These are phyloP conservation scores for Ormosia semicastrata DNA, from an alignment of 306 rosid genomes.

Conservation along the genomic window DNA sequence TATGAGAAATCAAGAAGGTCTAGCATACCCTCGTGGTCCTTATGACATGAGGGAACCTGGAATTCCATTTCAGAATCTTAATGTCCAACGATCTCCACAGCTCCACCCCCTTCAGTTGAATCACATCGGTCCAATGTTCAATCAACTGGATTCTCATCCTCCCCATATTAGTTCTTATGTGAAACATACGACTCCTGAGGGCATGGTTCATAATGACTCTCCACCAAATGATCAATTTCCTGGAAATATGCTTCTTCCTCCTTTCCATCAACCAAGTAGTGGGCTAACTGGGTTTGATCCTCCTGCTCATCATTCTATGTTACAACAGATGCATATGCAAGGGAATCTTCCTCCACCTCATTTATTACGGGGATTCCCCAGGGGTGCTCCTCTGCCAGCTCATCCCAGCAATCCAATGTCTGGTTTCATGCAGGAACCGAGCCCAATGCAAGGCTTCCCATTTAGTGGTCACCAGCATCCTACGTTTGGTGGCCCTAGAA, in stretches of 20 bases:
- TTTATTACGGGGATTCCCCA: conserved; percentile 63
- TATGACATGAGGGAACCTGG: conserved; percentile 68
- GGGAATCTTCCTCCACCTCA: conserved; percentile 73
- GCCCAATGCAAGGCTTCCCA: conserved; percentile 68
- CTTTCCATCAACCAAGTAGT: conserved; percentile 58
- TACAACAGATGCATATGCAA: conserved; percentile 74
- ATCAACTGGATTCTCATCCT: conserved; percentile 66
- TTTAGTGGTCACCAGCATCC: conserved; percentile 61
- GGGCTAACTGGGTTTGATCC: conserved; percentile 65
- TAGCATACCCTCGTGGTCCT: conserved; percentile 54
- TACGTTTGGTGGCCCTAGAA: conserved; percentile 61
- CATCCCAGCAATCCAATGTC: conserved; percentile 58
- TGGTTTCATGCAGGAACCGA: conserved; percentile 62
- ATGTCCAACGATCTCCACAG: conserved; percentile 60
- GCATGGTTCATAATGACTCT: conserved; percentile 56
- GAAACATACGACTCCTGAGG: conserved; percentile 59
- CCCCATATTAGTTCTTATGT: conserved; percentile 57
- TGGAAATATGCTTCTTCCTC: conserved; percentile 70
- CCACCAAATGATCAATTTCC: conserved; percentile 67
- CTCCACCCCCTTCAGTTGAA: conserved; percentile 59
- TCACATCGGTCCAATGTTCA: conserved; percentile 57
- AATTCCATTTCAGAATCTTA: conserved; percentile 59
- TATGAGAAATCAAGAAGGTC: conserved; percentile 70
- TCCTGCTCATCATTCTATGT: conserved; percentile 64
- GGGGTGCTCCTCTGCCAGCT: conserved; percentile 57